A percentile compares a stretch with the other conserved stretches of the same genome.
These are phyloP conservation scores for Rosellinia necatrix DNA, from an alignment of 2,329 filamentous ascomycete genomes.

Conservation along the genomic window DNA sequence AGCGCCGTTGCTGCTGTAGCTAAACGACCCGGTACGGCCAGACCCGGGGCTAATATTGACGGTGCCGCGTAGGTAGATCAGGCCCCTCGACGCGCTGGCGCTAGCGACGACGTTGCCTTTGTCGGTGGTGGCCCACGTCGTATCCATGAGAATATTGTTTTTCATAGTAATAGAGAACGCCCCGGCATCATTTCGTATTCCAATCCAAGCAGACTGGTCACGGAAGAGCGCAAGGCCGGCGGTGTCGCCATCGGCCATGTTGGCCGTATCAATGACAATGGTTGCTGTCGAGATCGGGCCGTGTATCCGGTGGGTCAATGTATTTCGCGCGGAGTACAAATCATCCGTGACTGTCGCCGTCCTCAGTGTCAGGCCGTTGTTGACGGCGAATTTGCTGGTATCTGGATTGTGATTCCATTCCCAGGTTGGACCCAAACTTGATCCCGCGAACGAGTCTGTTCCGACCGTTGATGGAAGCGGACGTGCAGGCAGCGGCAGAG, in stretches of 20 bases:
- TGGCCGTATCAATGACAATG: constrained; percentile 52
- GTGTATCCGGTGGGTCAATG: constrained; percentile 52
- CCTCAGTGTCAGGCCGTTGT: constrained; percentile 50
- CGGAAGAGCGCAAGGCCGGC: constrained; percentile 58
- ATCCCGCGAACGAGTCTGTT: constrained; percentile 52
- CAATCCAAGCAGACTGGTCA: constrained; percentile 58
- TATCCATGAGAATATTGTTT: constrained; percentile 46
- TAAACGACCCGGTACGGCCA: constrained; percentile 42
- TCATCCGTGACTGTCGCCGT: constrained; percentile 58
- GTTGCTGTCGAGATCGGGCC: constrained; percentile 54
- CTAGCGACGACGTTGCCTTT: constrained; percentile 38
- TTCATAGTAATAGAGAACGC: constrained; percentile 41
- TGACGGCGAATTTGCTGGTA: constrained; percentile 48
- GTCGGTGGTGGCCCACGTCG: constrained; percentile 40
- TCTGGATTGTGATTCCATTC: constrained; percentile 69
- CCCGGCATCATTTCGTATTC: constrained; percentile 47
- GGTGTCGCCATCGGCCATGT: constrained; percentile 56
- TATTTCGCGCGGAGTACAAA: constrained; percentile 53
- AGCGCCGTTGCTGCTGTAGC: constrained; percentile 50
- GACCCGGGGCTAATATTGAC: constrained; percentile 43
- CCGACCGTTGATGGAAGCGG: constrained; percentile 41
- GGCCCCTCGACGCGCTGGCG: constrained; percentile 36
- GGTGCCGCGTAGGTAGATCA: constrained; percentile 45
- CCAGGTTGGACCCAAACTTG: constrained; percentile 51
- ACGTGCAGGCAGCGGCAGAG: constrained; percentile 41